Conservation (phyloP, 208 protist species). For the Borovskyia barvae region DNA sequence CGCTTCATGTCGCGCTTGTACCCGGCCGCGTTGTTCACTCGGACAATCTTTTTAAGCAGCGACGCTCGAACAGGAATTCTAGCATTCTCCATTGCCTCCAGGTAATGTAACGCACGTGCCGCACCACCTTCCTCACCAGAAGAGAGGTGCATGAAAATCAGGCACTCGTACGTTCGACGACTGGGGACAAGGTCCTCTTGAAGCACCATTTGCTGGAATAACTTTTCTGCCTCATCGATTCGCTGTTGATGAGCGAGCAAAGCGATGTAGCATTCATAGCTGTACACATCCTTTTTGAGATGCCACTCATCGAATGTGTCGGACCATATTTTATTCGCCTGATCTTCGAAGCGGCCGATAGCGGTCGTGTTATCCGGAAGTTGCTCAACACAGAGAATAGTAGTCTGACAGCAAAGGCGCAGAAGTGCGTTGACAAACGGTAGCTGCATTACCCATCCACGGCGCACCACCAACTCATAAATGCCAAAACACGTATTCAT, state of each 20-base stretch:
- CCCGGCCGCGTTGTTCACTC: slow-evolving; percentile 81
- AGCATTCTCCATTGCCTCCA: slow-evolving; percentile 87
- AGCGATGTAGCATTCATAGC: slow-evolving; percentile 89
- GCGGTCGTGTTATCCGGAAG: slow-evolving; percentile 41
- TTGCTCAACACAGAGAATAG: slow-evolving; percentile 82
- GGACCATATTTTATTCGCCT: slow-evolving; percentile 78
- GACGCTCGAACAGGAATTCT: slow-evolving; percentile 66
- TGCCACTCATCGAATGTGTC: slow-evolving; percentile 83
- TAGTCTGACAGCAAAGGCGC: slow-evolving; percentile 76
- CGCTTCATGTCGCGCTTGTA: slow-evolving; percentile 93
- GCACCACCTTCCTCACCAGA: slow-evolving; percentile 90
- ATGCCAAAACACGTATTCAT: slow-evolving; percentile 84
- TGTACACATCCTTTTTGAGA: slow-evolving; percentile 79
- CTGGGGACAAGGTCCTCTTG: slow-evolving; percentile 73
- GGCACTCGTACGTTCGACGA: slow-evolving; percentile 79
- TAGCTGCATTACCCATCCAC: slow-evolving; percentile 75
- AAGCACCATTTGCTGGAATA: slow-evolving; percentile 87
- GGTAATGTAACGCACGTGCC: slow-evolving; percentile 78
- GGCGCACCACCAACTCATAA: slow-evolving; percentile 75
- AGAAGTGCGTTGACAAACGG: slow-evolving; percentile 84
- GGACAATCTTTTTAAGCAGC: slow-evolving; percentile 85
- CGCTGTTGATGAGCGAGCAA: slow-evolving; percentile 86
- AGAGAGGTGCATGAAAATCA: slow-evolving; percentile 92
- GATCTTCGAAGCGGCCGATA: slow-evolving; percentile 72
- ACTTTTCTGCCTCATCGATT: slow-evolving; percentile 84